Conservation (phyloP, 2,329 filamentous ascomycete genomes). For the Phyllosticta citrichinensis region DNA sequence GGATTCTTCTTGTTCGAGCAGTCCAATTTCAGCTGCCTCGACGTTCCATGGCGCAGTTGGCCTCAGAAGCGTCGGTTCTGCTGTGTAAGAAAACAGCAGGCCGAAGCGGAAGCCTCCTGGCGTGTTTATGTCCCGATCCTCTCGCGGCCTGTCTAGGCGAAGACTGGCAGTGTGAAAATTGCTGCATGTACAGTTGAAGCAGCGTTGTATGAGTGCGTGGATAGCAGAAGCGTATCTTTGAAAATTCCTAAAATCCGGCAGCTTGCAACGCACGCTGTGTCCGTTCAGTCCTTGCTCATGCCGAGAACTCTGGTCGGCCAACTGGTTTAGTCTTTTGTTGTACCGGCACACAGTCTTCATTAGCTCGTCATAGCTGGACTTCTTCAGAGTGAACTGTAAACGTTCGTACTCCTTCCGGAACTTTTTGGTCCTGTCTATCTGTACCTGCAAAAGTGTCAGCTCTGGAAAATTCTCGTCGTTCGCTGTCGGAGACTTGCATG, state of each 20-base stretch:
- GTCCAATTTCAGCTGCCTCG: not conserved
- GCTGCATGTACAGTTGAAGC: not conserved
- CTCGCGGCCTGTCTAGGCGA: not conserved
- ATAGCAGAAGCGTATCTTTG: not conserved
- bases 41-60: not conserved
- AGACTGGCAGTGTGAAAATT: not conserved
- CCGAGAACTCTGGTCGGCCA: conserved; percentile 15
- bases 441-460: conserved; percentile 11
- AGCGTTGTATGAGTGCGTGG: not conserved
- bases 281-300: not conserved
- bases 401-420: conserved; percentile 23
- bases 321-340: conserved; percentile 16
- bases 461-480: not conserved
- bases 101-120: not conserved
- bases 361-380: conserved; percentile 19
- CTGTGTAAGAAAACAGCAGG: not conserved
- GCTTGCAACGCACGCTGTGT: not conserved
- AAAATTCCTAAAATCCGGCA: not conserved
- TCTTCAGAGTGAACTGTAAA: conserved; percentile 20
- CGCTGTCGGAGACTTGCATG: not conserved
- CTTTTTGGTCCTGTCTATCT: conserved; percentile 15
- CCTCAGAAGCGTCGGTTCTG: not conserved
- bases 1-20: not conserved
- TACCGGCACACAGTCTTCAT: conserved; percentile 16
- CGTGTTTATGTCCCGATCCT: not conserved